Evolutionary conservation across 768 basidiomycete genomes (phyloP).

Genomic region (Boletales sp.): DNA sequence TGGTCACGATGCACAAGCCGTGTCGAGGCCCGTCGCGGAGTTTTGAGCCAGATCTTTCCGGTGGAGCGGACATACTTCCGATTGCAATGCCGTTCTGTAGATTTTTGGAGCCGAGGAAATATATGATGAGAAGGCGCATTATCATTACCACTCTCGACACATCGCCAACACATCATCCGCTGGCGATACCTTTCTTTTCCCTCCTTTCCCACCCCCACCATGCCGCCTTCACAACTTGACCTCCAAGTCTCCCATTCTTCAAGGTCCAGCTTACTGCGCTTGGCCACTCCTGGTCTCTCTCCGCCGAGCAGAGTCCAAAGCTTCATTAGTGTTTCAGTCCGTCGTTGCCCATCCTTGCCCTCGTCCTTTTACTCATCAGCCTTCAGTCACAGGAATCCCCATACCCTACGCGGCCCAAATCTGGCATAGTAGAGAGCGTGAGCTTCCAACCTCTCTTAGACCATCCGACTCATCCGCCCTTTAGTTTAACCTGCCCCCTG

Average conservation of each 20-base stretch:
- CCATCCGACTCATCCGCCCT: background rate
- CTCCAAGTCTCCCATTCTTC: conserved; percentile 3
- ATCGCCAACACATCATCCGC: background rate
- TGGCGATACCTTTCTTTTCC: background rate
- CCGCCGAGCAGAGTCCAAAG: conserved; percentile 23
- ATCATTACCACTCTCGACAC: background rate
- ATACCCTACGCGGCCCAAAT: conserved; percentile 42
- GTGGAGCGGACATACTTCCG: too few species aligned
- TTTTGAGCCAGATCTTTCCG: too few species aligned
- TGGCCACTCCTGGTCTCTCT: conserved; percentile 7
- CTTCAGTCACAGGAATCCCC: conserved; percentile 27
- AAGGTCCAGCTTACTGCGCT: conserved; percentile 10
- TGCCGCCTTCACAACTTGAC: conserved; percentile 12
- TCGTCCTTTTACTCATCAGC: background rate
- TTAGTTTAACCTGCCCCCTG: conserved; percentile 62
- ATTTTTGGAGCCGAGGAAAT: background rate
- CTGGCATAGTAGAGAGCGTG: conserved; percentile 36
- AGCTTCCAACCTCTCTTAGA: background rate
- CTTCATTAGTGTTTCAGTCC: conserved; percentile 24
- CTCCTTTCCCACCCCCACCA: conserved; percentile 1
- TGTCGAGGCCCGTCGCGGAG: too few species aligned
- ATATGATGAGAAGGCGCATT: background rate
- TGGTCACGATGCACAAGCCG: too few species aligned
- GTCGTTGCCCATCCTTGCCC: background rate
- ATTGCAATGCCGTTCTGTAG: background rate